Conservation (phyloP, 1,284 basidiomycete genomes). For the Sparassis latifolia region DNA sequence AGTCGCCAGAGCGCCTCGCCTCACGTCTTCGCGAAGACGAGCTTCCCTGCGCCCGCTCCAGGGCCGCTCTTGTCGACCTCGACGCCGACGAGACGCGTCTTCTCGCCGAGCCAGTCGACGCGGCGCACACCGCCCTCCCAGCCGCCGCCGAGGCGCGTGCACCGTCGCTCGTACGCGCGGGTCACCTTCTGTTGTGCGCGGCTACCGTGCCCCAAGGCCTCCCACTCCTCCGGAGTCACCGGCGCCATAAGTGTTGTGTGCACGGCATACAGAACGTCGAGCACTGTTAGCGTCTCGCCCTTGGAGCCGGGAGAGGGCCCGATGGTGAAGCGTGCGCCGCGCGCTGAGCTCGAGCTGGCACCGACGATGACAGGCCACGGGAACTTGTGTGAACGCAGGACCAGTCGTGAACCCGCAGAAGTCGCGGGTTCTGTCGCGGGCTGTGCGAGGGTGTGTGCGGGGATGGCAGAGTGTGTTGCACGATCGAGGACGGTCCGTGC, state of each 20-base stretch:
- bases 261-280: constrained; percentile 56
- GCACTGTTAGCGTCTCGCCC: constrained; percentile 42
- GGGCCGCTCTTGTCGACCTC: constrained; percentile 47
- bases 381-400: constrained; percentile 51
- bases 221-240: constrained; percentile 63
- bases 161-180: constrained; percentile 56
- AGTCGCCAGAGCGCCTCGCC: background rate
- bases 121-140: constrained; percentile 63
- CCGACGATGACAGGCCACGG: constrained; percentile 54
- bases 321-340: constrained; percentile 26
- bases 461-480: constrained; percentile 45
- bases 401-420: constrained; percentile 40
- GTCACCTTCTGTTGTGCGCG: constrained; percentile 47
- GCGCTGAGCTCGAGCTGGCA: constrained; percentile 15
- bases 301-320: constrained; percentile 22
- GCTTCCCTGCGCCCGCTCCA: constrained; percentile 36
- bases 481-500: constrained; percentile 51
- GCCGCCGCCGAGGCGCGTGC: constrained; percentile 52
- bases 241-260: constrained; percentile 48
- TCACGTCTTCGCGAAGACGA: constrained; percentile 41
- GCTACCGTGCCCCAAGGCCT: constrained; percentile 47
- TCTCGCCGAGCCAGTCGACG: constrained; percentile 59
- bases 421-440: constrained; percentile 57
- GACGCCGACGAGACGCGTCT: constrained; percentile 54
- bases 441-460: constrained; percentile 50